These are phyloP conservation scores for Bretschneidera sinensis DNA, from an alignment of 345 rosid species.

Conservation along the genomic window DNA sequence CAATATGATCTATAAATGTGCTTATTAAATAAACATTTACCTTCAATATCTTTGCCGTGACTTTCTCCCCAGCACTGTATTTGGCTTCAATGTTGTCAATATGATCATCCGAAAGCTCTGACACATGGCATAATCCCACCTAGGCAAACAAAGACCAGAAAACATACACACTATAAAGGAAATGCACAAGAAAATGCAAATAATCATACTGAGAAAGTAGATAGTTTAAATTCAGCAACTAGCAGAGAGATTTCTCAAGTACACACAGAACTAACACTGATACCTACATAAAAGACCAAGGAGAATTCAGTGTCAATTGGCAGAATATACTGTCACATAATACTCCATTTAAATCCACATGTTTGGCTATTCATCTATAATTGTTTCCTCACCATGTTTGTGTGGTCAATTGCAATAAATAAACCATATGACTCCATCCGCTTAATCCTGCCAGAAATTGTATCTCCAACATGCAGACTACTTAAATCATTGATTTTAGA, in stretches of 20 bases:
- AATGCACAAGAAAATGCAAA: background rate
- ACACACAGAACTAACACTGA: background rate
- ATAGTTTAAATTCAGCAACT: slow-evolving; percentile 6
- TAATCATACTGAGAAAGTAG: background rate
- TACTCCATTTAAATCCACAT: no score
- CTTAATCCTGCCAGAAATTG: slow-evolving; percentile 61
- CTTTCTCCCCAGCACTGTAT: slow-evolving; percentile 71
- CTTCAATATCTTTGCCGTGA: slow-evolving; percentile 82
- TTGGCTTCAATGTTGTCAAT: slow-evolving; percentile 50
- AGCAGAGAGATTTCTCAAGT: background rate
- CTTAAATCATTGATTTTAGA: slow-evolving; percentile 50
- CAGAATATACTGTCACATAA: background rate
- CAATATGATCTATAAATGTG: no score
- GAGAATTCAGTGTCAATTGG: background rate
- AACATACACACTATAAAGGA: background rate
- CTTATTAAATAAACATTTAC: slow-evolving; percentile 24
- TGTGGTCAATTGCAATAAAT: slow-evolving; percentile 55
- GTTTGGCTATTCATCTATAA: no score
- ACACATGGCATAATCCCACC: slow-evolving; percentile 93
- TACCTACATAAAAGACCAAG: background rate
- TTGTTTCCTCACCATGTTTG: slow-evolving; percentile 66
- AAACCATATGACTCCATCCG: slow-evolving; percentile 83
- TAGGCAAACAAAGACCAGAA: slow-evolving; percentile 21
- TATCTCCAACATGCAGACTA: slow-evolving; percentile 53
- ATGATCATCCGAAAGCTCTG: slow-evolving; percentile 68